phyloP scores from a whole-genome alignment of 805 yeast species.

The Wickerhamomyces hampshirensis region DNA sequence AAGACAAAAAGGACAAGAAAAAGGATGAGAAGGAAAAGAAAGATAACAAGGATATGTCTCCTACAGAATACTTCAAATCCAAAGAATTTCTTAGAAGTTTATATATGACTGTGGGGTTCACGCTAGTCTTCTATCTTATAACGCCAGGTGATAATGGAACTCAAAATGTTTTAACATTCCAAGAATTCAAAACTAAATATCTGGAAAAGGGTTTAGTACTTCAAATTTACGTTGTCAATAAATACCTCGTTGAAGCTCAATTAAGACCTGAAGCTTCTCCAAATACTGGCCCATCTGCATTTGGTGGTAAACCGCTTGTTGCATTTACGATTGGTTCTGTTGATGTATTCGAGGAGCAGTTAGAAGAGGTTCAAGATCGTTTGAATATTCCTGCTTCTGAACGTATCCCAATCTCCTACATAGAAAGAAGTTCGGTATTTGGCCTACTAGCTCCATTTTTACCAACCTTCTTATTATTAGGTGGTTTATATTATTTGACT shows the following conservation, averaged over 20 bases:
- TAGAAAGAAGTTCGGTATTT: constrained; percentile 61
- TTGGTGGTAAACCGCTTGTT: constrained; percentile 38
- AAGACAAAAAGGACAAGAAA: constrained; percentile 15
- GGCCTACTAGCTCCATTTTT: constrained; percentile 63
- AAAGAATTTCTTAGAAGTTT: constrained; percentile 37
- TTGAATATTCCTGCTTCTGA: constrained; percentile 63
- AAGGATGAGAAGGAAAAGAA: constrained; percentile 18
- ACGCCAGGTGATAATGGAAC: constrained; percentile 24
- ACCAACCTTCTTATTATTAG: constrained; percentile 78
- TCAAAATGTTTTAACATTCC: constrained; percentile 48
- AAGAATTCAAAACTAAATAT: constrained; percentile 78
- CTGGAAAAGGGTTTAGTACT: constrained; percentile 76
- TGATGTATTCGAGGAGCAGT: constrained; percentile 77
- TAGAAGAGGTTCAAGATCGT: constrained; percentile 66
- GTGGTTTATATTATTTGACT: constrained; percentile 51
- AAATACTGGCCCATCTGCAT: constrained; percentile 22
- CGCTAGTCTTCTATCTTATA: constrained; percentile 32
- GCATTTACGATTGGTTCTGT: constrained; percentile 86
- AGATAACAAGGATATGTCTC: constrained; percentile 24
- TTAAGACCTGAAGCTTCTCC: constrained; percentile 38
- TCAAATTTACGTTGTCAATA: constrained; percentile 68
- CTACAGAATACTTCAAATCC: constrained; percentile 36
- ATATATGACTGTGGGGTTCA: constrained; percentile 33
- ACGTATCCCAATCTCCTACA: constrained; percentile 73
- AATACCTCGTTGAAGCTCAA: constrained; percentile 65